Evolutionary conservation across 1,284 basidiomycete genomes (phyloP), one percentile per base, ranked within the genome.

Genomic region (Leucoagaricus sp.): DNA sequence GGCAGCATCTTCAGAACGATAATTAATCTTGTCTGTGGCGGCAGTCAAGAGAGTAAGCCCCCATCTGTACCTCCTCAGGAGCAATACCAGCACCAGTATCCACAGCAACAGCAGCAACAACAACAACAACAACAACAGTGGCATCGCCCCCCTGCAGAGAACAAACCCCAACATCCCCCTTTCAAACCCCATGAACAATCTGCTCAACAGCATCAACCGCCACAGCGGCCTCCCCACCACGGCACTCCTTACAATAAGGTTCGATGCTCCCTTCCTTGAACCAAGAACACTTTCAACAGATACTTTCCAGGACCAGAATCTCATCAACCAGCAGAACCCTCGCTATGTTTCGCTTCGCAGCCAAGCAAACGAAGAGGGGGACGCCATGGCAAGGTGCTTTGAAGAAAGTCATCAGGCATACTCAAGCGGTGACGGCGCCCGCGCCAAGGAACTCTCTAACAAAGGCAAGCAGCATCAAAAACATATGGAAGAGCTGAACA

Each of bases 391-490:
- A 8, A 76, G 72, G 49, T 79, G 76, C 60, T 91, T 91, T 66
- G 80, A 86, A 53, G 74, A 84, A 62, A 85, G 85, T 61, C 85
- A 87, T 60, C 75, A 81, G 50, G 91, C 89, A 1, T 93, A 93
- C 66, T 66, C 73, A 15, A 68, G 78, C 0, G 85, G 91, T 2
- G 86, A 98, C 65, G 87, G 93, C 13, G 91, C 83, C 0, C 73
- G 75, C 21, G 96, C 96, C 10, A 96, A 98, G 73, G 79, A 90
- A 60, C 79, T 98, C 31, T 93, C 89, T 9, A 83, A 87, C 61
- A 69, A 95, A 72, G 96, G 94, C 7, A 93, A 96, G 71, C 74
- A 77, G 49, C 92, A 96, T 71, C 86, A 95, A 72, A 67, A 73
- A 12, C 82, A 85, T 66, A 95, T 95, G 89, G 87, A 93, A 62